Evolutionary conservation across 2,329 filamentous ascomycete species (phyloP).

Genomic region (Aspergillus luchuensis): DNA sequence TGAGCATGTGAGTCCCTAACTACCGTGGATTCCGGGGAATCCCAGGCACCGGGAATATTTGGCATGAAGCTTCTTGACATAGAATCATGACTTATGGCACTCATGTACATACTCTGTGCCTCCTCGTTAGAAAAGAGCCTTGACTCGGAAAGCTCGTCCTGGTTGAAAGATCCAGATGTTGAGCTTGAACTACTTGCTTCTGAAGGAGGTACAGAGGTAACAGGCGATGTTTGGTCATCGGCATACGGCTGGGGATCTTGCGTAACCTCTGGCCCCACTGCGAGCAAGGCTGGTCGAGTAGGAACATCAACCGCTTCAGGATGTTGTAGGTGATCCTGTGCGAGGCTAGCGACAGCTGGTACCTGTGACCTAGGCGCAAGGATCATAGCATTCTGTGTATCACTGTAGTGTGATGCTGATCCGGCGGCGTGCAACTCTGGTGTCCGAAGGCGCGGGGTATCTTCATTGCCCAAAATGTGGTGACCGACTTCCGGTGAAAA

Average conservation of each 20-base stretch:
- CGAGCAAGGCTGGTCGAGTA: slow-evolving; percentile 6
- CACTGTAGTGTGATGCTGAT: slow-evolving; percentile 1
- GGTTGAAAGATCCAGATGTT: slow-evolving; percentile 26
- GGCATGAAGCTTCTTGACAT: slow-evolving; percentile 31
- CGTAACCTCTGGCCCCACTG: slow-evolving; percentile 1
- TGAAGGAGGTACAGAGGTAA: slow-evolving; percentile 22
- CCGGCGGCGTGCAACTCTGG: slow-evolving; percentile 18
- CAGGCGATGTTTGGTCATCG: slow-evolving; percentile 11
- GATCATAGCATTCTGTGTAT: slow-evolving; percentile 9
- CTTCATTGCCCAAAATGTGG: slow-evolving; percentile 11
- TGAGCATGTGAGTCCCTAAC: slow-evolving; percentile 11
- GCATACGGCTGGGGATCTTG: not conserved
- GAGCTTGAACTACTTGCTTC: slow-evolving; percentile 29
- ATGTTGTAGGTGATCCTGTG: not conserved
- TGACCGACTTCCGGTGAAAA: slow-evolving; percentile 15
- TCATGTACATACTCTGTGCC: slow-evolving; percentile 56
- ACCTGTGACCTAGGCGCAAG: not conserved
- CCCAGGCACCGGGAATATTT: slow-evolving; percentile 48
- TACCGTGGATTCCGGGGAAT: slow-evolving; percentile 28
- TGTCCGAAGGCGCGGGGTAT: slow-evolving; percentile 23
- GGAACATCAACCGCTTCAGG: not conserved
- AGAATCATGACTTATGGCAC: slow-evolving; percentile 55
- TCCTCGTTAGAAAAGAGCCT: slow-evolving; percentile 52
- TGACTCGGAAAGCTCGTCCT: slow-evolving; percentile 47
- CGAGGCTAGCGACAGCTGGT: not conserved